Conservation (phyloP, 768 basidiomycete species). For the Boletus rex-veris region DNA sequence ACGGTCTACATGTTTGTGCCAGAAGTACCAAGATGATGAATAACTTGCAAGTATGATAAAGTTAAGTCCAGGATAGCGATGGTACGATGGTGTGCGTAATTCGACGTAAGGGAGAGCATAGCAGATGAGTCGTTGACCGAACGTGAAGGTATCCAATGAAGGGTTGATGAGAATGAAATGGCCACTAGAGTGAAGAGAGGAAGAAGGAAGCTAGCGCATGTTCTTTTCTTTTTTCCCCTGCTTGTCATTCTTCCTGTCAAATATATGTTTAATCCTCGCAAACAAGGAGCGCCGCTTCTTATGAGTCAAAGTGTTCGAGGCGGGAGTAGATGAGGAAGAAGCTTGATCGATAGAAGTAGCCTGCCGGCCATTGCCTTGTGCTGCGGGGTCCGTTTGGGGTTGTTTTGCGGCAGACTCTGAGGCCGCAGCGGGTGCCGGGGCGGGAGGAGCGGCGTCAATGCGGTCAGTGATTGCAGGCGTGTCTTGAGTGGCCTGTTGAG, state of each 20-base stretch:
- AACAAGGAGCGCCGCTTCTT: constrained; percentile 57
- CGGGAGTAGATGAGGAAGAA: constrained; percentile 21
- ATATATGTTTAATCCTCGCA: constrained; percentile 49
- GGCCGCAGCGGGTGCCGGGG: neutral
- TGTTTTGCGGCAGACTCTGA: neutral
- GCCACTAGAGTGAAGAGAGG: neutral
- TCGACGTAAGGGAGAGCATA: constrained; percentile 16
- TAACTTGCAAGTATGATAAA: constrained; percentile 19
- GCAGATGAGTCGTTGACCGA: constrained; percentile 9
- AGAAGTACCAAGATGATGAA: constrained; percentile 1
- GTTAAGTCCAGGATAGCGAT: constrained; percentile 15
- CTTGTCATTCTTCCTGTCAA: constrained; percentile 47
- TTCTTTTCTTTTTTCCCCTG: constrained; percentile 36
- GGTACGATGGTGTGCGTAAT: constrained; percentile 6
- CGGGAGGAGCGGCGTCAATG: neutral
- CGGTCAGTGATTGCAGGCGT: neutral
- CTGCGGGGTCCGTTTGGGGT: neutral
- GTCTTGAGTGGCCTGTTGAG: neutral
- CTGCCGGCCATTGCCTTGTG: neutral
- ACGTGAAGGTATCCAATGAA: constrained; percentile 3
- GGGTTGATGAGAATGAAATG: neutral
- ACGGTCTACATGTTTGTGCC: constrained; percentile 15
- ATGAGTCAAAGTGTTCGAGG: constrained; percentile 35
- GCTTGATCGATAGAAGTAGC: neutral
- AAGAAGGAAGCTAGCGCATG: constrained; percentile 10